These are phyloP conservation scores for Suillus variegatus DNA, from an alignment of 768 basidiomycete genomes.

Conservation along the genomic window DNA sequence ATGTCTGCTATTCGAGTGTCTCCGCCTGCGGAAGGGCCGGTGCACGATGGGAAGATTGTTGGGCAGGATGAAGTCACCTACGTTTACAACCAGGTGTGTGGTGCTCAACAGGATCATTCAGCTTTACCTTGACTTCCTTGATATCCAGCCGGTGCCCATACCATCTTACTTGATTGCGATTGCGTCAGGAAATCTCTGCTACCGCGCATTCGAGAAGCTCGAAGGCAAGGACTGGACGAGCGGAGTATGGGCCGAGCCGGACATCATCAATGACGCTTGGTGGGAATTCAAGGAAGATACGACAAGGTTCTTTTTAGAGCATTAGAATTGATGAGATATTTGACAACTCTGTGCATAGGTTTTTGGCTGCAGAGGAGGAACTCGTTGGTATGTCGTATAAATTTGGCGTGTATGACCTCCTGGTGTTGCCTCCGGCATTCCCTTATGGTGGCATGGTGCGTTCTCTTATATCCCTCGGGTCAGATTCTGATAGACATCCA, in stretches of 20 bases:
- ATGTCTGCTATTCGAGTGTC: conserved; percentile 82
- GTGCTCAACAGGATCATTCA: neutral
- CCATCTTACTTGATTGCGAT: conserved; percentile 94
- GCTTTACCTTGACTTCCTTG: neutral
- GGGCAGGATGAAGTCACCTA: conserved; percentile 78
- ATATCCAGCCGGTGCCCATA: conserved; percentile 71
- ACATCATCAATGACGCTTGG: conserved; percentile 70
- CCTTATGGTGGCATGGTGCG: conserved; percentile 88
- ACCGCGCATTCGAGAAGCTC: conserved; percentile 60
- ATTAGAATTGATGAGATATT: neutral
- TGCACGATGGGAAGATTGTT: conserved; percentile 72
- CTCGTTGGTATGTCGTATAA: conserved; percentile 71
- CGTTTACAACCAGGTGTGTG: conserved; percentile 70
- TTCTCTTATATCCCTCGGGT: neutral
- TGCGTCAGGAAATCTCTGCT: conserved; percentile 80
- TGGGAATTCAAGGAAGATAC: conserved; percentile 93
- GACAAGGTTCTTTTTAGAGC: conserved; percentile 49
- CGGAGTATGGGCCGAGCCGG: conserved; percentile 92
- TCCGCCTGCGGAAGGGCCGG: conserved; percentile 68
- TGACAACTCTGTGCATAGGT: conserved; percentile 43
- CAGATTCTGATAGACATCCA: conserved; percentile 25
- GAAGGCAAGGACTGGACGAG: conserved; percentile 74
- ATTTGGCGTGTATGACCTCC: conserved; percentile 87
- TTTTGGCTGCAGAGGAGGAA: conserved; percentile 74
- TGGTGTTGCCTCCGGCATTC: conserved; percentile 90